Evolutionary conservation across 2,329 filamentous ascomycete species (phyloP).

Genomic region (Plenodomus lindquistii): DNA sequence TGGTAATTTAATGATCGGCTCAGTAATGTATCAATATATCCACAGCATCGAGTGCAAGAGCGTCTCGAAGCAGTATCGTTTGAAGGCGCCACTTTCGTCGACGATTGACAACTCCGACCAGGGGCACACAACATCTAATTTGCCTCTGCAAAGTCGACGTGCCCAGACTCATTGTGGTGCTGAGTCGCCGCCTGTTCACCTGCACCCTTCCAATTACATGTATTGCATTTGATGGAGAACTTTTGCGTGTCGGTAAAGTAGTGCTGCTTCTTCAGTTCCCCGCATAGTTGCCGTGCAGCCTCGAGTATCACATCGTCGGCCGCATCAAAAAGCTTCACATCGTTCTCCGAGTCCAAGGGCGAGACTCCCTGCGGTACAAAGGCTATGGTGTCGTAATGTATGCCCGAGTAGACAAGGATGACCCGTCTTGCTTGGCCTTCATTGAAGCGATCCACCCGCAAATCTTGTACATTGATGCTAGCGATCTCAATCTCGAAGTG

Average conservation of each 20-base stretch:
- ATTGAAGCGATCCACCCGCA: constrained; percentile 75
- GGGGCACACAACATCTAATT: too few species aligned
- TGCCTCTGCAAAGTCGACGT: constrained; percentile 42
- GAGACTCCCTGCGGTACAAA: constrained; percentile 64
- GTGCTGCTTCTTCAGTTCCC: constrained; percentile 68
- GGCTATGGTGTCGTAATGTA: constrained; percentile 90
- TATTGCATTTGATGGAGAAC: constrained; percentile 77
- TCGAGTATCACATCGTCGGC: constrained; percentile 59
- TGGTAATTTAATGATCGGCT: too few species aligned
- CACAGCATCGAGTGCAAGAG: too few species aligned
- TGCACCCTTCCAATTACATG: constrained; percentile 69
- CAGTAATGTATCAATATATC: too few species aligned
- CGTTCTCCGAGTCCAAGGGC: constrained; percentile 70
- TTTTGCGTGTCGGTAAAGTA: constrained; percentile 89
- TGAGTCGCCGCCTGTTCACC: constrained; percentile 66
- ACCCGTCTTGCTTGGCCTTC: constrained; percentile 68
- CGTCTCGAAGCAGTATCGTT: neutral
- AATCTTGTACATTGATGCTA: constrained; percentile 76
- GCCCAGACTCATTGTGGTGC: constrained; percentile 64
- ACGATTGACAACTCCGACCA: too few species aligned
- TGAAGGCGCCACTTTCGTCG: too few species aligned
- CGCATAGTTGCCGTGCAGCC: constrained; percentile 60
- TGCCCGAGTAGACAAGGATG: constrained; percentile 85
- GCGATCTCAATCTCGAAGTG: constrained; percentile 86
- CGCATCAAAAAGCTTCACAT: constrained; percentile 74